phyloP scores from a whole-genome alignment of 495 filamentous ascomycete species.

The Trichoderma parareesei region DNA sequence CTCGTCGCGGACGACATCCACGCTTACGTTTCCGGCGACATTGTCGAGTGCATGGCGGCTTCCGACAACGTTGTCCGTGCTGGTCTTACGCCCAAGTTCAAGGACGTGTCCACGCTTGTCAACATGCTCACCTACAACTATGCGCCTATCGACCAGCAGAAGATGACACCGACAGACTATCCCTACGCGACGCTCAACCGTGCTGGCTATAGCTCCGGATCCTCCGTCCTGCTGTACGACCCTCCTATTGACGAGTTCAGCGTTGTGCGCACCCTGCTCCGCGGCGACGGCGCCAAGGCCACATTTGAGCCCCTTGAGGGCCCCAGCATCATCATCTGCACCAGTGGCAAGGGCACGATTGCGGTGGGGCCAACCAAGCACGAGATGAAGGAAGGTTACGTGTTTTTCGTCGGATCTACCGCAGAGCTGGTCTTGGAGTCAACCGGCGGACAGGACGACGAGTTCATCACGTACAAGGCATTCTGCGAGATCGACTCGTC shows the following conservation, averaged over 20 bases:
- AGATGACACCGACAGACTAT: conserved; percentile 78
- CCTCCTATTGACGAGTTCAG: conserved; percentile 96
- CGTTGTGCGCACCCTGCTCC: conserved; percentile 74
- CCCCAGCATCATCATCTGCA: conserved; percentile 89
- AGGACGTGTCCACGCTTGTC: conserved; percentile 87
- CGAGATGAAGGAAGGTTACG: conserved; percentile 67
- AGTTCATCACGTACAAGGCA: conserved; percentile 85
- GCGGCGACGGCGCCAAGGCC: conserved; percentile 62
- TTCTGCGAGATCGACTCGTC: conserved; percentile 70
- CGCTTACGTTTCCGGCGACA: conserved; percentile 91
- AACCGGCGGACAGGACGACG: conserved; percentile 46
- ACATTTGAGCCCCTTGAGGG: conserved; percentile 82
- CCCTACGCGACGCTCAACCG: conserved; percentile 74
- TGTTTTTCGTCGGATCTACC: conserved; percentile 89
- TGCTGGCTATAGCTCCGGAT: conserved; percentile 65
- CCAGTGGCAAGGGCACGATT: conserved; percentile 69
- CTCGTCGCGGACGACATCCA: conserved; percentile 94
- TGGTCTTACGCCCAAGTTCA: conserved; percentile 96
- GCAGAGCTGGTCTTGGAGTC: conserved; percentile 77
- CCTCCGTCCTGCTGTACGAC: conserved; percentile 68
- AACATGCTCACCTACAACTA: conserved; percentile 90
- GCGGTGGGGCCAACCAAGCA: conserved; percentile 66
- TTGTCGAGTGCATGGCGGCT: conserved; percentile 98
- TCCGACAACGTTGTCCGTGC: conserved; percentile 97
- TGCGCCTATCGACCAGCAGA: conserved; percentile 88